phyloP scores from a whole-genome alignment of 306 rosid species.

The Cyamopsis tetragonoloba region DNA sequence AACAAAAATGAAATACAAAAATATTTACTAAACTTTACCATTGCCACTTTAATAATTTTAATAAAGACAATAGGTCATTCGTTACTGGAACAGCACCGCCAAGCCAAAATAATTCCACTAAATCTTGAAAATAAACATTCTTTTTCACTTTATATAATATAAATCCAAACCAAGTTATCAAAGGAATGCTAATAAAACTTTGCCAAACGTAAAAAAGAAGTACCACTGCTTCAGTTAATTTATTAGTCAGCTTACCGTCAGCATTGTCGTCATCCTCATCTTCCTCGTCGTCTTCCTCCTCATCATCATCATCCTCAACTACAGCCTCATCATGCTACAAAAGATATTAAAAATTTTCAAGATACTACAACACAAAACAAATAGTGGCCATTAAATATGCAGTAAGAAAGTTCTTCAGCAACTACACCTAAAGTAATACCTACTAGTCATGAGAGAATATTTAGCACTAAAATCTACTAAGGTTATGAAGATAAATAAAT shows the following conservation, averaged over 20 bases:
- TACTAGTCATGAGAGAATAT: background rate
- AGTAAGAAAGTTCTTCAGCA: background rate
- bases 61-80: background rate
- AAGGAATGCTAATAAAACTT: background rate
- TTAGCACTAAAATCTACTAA: background rate
- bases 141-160: background rate
- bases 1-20: background rate
- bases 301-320: constrained; percentile 75
- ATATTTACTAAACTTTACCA: background rate
- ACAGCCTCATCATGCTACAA: constrained; percentile 71
- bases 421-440: background rate
- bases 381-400: background rate
- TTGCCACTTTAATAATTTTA: background rate
- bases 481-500: no score
- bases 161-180: background rate
- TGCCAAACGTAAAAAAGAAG: background rate
- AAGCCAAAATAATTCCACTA: background rate
- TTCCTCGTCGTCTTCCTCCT: constrained; percentile 47
- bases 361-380: background rate
- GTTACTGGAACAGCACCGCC: background rate
- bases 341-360: background rate
- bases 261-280: constrained; percentile 65
- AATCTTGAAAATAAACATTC: background rate
- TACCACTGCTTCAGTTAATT: background rate
- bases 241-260: constrained; percentile 51